Evolutionary conservation across 2,329 filamentous ascomycete genomes (phyloP).

Genomic region (Trichoderma harzianum): DNA sequence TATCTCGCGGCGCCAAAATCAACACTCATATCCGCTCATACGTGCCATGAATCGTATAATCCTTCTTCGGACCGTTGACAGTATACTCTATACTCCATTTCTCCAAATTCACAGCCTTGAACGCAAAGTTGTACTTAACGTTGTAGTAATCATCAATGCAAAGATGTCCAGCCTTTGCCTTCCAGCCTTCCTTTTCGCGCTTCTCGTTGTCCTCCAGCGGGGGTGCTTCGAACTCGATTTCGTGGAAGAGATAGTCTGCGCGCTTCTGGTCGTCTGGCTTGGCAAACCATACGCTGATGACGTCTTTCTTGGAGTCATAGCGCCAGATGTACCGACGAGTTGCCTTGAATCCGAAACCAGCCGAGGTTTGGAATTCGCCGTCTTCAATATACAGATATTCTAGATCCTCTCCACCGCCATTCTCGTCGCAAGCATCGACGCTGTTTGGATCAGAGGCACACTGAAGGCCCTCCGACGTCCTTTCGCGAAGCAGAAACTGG

Average conservation of each 20-base stretch:
- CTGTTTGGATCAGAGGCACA: conserved; percentile 24
- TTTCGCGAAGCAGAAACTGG: conserved; percentile 59
- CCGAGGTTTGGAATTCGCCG: conserved; percentile 59
- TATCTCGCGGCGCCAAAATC: background rate
- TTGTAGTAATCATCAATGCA: conserved; percentile 71
- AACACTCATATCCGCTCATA: conserved; percentile 41
- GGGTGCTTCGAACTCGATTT: conserved; percentile 58
- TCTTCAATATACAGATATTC: conserved; percentile 70
- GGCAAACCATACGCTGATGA: conserved; percentile 70
- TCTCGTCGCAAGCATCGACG: conserved; percentile 15
- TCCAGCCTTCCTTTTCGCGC: conserved; percentile 47
- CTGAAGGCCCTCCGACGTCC: conserved; percentile 52
- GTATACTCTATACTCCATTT: conserved; percentile 61
- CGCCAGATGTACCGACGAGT: conserved; percentile 69
- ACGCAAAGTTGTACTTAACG: conserved; percentile 65
- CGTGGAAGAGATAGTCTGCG: conserved; percentile 73
- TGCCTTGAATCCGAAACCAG: conserved; percentile 56
- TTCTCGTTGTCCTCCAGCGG: conserved; percentile 20
- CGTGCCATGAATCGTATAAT: conserved; percentile 59
- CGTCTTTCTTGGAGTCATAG: conserved; percentile 59
- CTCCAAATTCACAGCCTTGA: conserved; percentile 53
- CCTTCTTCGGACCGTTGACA: conserved; percentile 70
- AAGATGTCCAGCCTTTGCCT: conserved; percentile 64
- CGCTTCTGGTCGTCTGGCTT: conserved; percentile 58
- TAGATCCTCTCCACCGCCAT: conserved; percentile 35